phyloP scores from a whole-genome alignment of 1,284 basidiomycete genomes.

The Cutaneotrichosporon sp. region DNA sequence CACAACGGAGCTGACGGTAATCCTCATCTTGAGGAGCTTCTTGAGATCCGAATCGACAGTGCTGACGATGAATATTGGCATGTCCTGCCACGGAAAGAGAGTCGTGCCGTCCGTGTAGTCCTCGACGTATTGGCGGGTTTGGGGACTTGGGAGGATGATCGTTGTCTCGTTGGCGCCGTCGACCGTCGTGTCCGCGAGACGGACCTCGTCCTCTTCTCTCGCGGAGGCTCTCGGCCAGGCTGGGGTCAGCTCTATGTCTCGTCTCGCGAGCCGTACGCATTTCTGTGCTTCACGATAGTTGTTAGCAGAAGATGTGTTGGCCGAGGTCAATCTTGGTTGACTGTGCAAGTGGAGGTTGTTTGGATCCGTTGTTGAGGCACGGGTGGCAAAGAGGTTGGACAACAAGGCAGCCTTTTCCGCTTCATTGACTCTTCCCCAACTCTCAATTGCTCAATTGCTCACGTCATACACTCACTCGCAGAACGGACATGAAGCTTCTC shows the following conservation, averaged over 20 bases:
- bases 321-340: neutral
- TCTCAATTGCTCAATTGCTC: neutral
- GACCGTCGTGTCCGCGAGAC: neutral
- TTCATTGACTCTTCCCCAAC: neutral
- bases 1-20: neutral
- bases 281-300: neutral
- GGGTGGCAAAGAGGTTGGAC: neutral
- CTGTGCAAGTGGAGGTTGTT: neutral
- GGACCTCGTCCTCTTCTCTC: neutral
- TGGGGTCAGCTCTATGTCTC: neutral
- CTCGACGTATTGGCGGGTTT: neutral
- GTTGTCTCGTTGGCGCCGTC: neutral
- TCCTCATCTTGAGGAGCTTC: slow-evolving; percentile 5
- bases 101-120: slow-evolving; percentile 2
- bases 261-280: neutral
- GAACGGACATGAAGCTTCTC: neutral
- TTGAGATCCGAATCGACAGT: neutral
- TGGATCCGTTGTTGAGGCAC: neutral
- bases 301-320: neutral
- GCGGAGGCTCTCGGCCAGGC: neutral
- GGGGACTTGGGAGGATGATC: neutral
- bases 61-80: slow-evolving; percentile 8
- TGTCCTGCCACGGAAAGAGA: slow-evolving; percentile 9
- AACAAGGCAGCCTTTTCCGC: too few relatives aligned
- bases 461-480: neutral